phyloP scores from a whole-genome alignment of 371 early-diverging fungal genomes.

The Rhizopus sp. region DNA sequence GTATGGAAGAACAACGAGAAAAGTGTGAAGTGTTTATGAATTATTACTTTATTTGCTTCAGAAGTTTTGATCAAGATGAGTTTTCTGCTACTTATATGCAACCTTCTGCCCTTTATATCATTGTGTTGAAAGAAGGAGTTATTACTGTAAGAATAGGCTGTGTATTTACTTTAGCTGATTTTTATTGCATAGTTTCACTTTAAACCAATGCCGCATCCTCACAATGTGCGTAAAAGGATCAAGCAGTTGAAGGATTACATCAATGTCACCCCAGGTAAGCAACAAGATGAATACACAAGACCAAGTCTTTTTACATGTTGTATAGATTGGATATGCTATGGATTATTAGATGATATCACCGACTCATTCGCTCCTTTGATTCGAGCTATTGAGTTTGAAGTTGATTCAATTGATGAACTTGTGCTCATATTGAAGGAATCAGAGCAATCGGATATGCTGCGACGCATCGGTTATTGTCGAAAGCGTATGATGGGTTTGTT shows the following conservation, averaged over 20 bases:
- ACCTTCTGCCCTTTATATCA: conserved; percentile 80
- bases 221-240: conserved; percentile 77
- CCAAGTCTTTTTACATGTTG: not conserved
- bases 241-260: conserved; percentile 71
- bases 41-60: conserved; percentile 91
- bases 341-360: conserved; percentile 82
- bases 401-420: conserved; percentile 88
- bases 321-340: conserved; percentile 91
- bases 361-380: conserved; percentile 84
- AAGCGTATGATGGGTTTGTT: conserved; percentile 78
- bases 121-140: conserved; percentile 80
- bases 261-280: conserved; percentile 56
- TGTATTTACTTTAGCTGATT: not conserved
- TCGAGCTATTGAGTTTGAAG: conserved; percentile 82
- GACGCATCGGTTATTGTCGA: conserved; percentile 82
- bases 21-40: conserved; percentile 90
- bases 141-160: conserved; percentile 57
- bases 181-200: conserved; percentile 63
- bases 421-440: conserved; percentile 88
- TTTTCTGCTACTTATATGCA: conserved; percentile 68
- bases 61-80: conserved; percentile 73
- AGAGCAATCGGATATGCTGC: conserved; percentile 86
- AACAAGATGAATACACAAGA: not conserved
- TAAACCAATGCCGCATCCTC: conserved; percentile 68
- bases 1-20: conserved; percentile 87